Evolutionary conservation across 2,329 filamentous ascomycete genomes (phyloP), one percentile per base, ranked within the genome.

Genomic region (Fusarium ambrosium): DNA sequence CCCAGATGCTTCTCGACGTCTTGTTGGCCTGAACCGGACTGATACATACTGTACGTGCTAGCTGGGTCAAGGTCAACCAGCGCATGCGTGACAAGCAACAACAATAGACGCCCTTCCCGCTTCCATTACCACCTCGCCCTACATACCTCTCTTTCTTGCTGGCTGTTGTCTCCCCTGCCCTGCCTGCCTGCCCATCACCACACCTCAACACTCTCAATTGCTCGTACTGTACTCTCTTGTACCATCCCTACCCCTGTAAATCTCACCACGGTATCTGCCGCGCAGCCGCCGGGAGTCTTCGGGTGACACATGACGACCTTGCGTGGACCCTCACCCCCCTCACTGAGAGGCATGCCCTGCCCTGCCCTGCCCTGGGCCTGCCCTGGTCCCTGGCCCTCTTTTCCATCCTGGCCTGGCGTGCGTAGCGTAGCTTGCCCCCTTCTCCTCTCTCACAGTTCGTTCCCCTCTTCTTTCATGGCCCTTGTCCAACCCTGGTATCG

Each of bases 271-370:
- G 70, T 62, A 70, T 68, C 71, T 73, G 59, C 71, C 70, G 70
- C 55, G 43, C 59, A 67, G 59, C 55, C 65, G 60, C 73, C 65
- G 55, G 70, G 64, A 66, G 62, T 73, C 70, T 65, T 74, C 68
- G 73, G 70, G 66, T 70, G 69, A 72, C 71, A 72, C 64, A 64
- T 60, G 66, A 64, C 70, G 60, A 67, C 66, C 66, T 67, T 66
- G 48, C 55, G 41, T 60, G 59, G 41, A 20, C 70, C 64, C 61
- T 67, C 61, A 59, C 61, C 51, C 65, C 61, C 32, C 59, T 24
- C 22, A 29, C 20, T 24, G 32, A 68, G n/a, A 48, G 22, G 39
- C 27, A 37, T 6, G 36, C 43, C 43, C 43, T 48, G 43, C 10
- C 43, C n/a, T 41, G 39, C 39, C 39, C 22, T 24, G 22, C 22